Evolutionary conservation across 164 flowering plant species (phyloP).

Genomic region (Kalanchoe fedtschenkoi): DNA sequence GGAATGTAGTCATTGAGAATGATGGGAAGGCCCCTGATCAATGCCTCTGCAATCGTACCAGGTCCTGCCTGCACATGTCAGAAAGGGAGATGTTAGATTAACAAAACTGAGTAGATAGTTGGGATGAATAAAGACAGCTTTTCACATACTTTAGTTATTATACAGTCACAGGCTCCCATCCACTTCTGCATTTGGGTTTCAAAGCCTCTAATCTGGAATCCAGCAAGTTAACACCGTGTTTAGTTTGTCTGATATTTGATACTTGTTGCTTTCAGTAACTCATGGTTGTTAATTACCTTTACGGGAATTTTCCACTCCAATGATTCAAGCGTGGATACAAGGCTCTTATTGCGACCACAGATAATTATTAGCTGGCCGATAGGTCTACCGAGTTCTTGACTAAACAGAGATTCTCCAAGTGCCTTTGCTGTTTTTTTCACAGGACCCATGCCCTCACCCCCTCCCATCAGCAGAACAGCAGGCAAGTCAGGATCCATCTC

Average conservation of each 20-base stretch:
- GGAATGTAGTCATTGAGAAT: constrained; percentile 96
- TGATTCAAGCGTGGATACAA: constrained; percentile 52
- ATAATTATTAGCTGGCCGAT: constrained; percentile 73
- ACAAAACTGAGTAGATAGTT: background rate
- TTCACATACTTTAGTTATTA: constrained; percentile 69
- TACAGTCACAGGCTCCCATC: constrained; percentile 99
- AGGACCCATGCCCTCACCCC: constrained; percentile 99
- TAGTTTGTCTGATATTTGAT: background rate
- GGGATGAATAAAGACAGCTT: background rate
- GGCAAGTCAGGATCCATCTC: constrained; percentile 75
- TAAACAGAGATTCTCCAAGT: constrained; percentile 62
- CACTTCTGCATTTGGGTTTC: constrained; percentile 95
- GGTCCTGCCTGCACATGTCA: constrained; percentile 70
- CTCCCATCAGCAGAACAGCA: constrained; percentile 93
- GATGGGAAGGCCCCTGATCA: constrained; percentile 92
- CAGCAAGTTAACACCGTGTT: background rate
- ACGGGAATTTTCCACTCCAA: constrained; percentile 76
- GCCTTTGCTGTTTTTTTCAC: constrained; percentile 81
- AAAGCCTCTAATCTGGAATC: constrained; percentile 62
- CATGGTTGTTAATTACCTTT: constrained; percentile 56
- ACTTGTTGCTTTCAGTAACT: background rate
- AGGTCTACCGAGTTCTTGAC: constrained; percentile 44
- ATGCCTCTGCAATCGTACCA: constrained; percentile 93
- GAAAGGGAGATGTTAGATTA: background rate
- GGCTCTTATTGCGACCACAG: constrained; percentile 71